Evolutionary conservation across 2,329 filamentous ascomycete species (phyloP), one percentile per base, ranked within the genome.

Genomic region (Xylariaceae sp.): DNA sequence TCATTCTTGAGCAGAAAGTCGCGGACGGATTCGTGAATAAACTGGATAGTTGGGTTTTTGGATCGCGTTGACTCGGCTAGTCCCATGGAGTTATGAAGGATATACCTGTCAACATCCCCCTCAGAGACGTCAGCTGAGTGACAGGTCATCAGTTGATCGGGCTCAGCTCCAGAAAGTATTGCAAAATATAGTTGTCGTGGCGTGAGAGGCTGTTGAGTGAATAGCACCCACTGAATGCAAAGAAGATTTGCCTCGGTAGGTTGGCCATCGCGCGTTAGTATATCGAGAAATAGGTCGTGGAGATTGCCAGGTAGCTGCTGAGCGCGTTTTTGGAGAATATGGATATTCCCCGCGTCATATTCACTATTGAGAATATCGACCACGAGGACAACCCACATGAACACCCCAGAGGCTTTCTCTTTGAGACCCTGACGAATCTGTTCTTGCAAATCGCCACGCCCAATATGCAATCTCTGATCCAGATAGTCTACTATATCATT

Each of bases 1-100:
- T 57, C 46, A 0, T 67, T 64, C 10, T 66, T 65, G 2, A 74
- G 32, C 0, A 78, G 59, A 38, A 72, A 77, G 7, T 77, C 73
- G 1, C 66, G 57, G 0, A 77, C 72, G 0, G 75, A 75, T 48
- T 77, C 73, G 33, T 79, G 75, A 3, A 78, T 77, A 53, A 78
- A 80, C 46, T 80, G 76, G 0, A 78, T 68, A 0, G 54, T 69
- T 0, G 57, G 55, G 0, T 8, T 3, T 4, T 61, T 56, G 0
- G 59, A 55, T 12, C 54, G 65, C 0, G 67, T 71, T 1, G 69
- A 46, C 45, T 78, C 74, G 0, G 67, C 70, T 8, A 80, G 60
- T 0, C 77, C 76, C 52, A 78, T 80, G 0, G 76, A 80, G 0
- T 58, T 68, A 27, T 59, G 61, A 0, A 71, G 55, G 0, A 79